phyloP scores from a whole-genome alignment of 2,329 filamentous ascomycete genomes.

The Allantophomopsis cytisporea region DNA sequence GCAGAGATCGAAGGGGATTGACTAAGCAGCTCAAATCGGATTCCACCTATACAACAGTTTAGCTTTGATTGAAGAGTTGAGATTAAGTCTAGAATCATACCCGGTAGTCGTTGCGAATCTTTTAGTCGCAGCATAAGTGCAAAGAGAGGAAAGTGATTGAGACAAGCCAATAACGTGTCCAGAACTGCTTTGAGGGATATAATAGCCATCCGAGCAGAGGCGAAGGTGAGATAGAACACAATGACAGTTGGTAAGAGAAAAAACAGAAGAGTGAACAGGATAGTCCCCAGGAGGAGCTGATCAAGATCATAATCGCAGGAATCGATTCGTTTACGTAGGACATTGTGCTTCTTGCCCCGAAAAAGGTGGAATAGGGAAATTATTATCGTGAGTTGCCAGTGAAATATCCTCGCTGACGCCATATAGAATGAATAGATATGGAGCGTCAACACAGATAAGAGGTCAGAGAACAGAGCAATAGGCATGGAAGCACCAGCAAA shows the following conservation, averaged over 20 bases:
- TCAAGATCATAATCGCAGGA: constrained; percentile 98
- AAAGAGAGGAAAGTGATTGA: constrained; percentile 97
- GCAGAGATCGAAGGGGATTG: constrained; percentile 32
- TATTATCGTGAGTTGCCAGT: constrained; percentile 96
- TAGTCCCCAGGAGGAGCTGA: constrained; percentile 89
- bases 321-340: constrained; percentile 92
- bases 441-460: constrained; percentile 79
- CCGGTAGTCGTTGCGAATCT: constrained; percentile 79
- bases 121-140: constrained; percentile 93
- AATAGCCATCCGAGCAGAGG: constrained; percentile 85
- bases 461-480: constrained; percentile 87
- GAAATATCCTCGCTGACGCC: constrained; percentile 89
- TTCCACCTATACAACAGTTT: constrained; percentile 41
- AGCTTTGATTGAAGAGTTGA: constrained; percentile 5
- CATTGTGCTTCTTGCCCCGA: constrained; percentile 93
- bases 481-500: constrained; percentile 97
- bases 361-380: constrained; percentile 98
- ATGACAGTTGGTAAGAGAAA: constrained; percentile 90
- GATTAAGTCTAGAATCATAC: constrained; percentile 25
- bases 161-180: constrained; percentile 80
- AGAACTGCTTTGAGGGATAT: constrained; percentile 85
- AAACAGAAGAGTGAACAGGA: constrained; percentile 88
- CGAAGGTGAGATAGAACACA: constrained; percentile 95
- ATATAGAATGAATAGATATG: constrained; percentile 99
- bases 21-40: constrained; percentile 80